phyloP scores from a whole-genome alignment of 2,329 filamentous ascomycete species.

The Aureobasidium vineae region DNA sequence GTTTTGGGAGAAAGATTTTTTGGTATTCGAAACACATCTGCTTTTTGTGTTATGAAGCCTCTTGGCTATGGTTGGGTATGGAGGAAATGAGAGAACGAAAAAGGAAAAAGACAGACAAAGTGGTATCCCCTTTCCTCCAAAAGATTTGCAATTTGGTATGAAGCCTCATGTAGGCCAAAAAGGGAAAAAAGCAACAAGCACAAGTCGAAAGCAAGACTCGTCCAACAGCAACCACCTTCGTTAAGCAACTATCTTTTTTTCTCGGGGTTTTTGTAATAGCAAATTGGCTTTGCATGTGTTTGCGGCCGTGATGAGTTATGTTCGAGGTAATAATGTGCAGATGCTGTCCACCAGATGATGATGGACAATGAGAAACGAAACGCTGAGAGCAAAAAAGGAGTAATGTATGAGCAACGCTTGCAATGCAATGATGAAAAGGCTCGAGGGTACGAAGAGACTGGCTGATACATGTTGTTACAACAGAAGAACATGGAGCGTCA shows the following conservation, averaged over 20 bases:
- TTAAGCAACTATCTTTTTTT: constrained; percentile 10
- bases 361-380: constrained; percentile 20
- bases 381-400: constrained; percentile 20
- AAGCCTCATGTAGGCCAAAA: constrained; percentile 4
- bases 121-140: constrained; percentile 6
- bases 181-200: neutral
- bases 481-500: constrained; percentile 11
- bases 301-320: constrained; percentile 26
- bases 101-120: constrained; percentile 1
- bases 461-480: constrained; percentile 36
- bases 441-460: constrained; percentile 30
- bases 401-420: constrained; percentile 28
- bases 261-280: neutral
- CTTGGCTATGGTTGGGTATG: neutral
- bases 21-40: constrained; percentile 20
- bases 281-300: neutral
- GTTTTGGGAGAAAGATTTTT: neutral
- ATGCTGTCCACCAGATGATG: constrained; percentile 10
- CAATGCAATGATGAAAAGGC: constrained; percentile 32
- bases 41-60: constrained; percentile 18
- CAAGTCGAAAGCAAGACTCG: constrained; percentile 21
- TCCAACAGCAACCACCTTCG: neutral
- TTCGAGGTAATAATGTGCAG: constrained; percentile 25
- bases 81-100: constrained; percentile 3
- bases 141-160: constrained; percentile 20